phyloP scores from a whole-genome alignment of 2,329 filamentous ascomycete species.

The Raffaelea ambrosiae region DNA sequence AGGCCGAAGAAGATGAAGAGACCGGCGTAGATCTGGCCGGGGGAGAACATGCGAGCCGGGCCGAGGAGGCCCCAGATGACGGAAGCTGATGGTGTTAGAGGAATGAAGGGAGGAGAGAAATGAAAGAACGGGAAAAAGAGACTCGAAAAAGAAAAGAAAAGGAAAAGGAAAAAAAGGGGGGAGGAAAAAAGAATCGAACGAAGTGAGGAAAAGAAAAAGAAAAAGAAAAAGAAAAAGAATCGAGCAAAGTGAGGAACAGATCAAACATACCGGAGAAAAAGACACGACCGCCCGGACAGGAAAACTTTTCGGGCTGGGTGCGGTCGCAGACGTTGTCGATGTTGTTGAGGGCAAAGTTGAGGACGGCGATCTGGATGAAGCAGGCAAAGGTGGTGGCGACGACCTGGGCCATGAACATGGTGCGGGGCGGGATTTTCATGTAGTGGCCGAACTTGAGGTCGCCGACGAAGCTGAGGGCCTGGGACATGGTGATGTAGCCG shows the following conservation, averaged over 20 bases:
- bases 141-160: neutral
- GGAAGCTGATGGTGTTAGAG: conserved; percentile 34
- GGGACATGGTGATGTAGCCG: conserved; percentile 55
- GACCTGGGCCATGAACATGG: conserved; percentile 58
- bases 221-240: too few relatives aligned
- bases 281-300: conserved; percentile 53
- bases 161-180: too few relatives aligned
- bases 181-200: too few relatives aligned
- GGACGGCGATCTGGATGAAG: conserved; percentile 56
- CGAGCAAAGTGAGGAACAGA: too few relatives aligned
- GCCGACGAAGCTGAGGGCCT: conserved; percentile 54
- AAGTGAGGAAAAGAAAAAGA: too few relatives aligned
- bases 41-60: conserved; percentile 54
- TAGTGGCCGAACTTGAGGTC: conserved; percentile 67
- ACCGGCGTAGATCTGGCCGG: conserved; percentile 51
- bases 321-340: conserved; percentile 58
- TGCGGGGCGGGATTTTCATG: conserved; percentile 61
- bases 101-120: neutral
- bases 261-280: conserved; percentile 48
- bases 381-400: conserved; percentile 58
- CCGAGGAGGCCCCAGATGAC: conserved; percentile 63
- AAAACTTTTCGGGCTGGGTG: conserved; percentile 49
- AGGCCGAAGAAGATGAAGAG: conserved; percentile 53
- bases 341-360: conserved; percentile 51
- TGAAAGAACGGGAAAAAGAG: neutral